Percentiles rank a stretch among this genome's conserved stretches.
These are phyloP conservation scores for Periconia macrospinosa DNA, from an alignment of 2,329 filamentous ascomycete genomes.

Conservation along the genomic window DNA sequence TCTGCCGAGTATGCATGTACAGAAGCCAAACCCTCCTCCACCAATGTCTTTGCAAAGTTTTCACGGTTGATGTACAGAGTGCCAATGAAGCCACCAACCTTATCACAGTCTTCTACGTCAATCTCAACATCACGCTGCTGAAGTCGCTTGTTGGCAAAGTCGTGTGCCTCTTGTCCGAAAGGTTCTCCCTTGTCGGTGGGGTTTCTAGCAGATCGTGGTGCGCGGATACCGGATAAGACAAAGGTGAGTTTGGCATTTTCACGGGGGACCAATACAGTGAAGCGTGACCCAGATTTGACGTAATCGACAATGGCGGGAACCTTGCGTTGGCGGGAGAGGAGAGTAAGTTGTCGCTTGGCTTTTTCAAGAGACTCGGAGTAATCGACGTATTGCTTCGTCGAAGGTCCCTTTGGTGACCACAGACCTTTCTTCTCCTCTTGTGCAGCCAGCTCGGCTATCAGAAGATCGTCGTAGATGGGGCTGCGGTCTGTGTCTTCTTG, in stretches of 20 bases:
- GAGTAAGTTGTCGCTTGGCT: conserved; percentile 88
- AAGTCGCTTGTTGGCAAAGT: conserved; percentile 84
- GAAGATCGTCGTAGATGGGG: conserved; percentile 87
- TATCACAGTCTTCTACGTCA: conserved; percentile 92
- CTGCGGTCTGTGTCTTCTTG: conserved; percentile 94
- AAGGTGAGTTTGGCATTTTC: conserved; percentile 95
- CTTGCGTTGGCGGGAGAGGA: conserved; percentile 86
- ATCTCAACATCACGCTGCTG: conserved; percentile 96
- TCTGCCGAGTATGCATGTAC: conserved; percentile 96
- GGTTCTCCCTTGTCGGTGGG: conserved; percentile 83
- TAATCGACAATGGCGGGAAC: conserved; percentile 94
- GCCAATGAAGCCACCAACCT: conserved; percentile 96
- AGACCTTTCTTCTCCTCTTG: conserved; percentile 91
- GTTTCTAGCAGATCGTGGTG: conserved; percentile 81
- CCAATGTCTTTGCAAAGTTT: conserved; percentile 88
- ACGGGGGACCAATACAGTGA: conserved; percentile 86
- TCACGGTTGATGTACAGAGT: conserved; percentile 91
- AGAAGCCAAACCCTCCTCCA: conserved; percentile 90
- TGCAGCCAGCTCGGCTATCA: conserved; percentile 77
- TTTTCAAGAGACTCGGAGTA: conserved; percentile 92
- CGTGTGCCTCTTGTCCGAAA: conserved; percentile 91
- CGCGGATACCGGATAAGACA: conserved; percentile 89
- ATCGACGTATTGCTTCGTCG: conserved; percentile 80
- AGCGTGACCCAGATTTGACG: conserved; percentile 94
- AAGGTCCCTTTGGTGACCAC: conserved; percentile 88